Evolutionary conservation across 495 filamentous ascomycete species (phyloP), one percentile per base, ranked within the genome.

Genomic region (Hypoxylon fragiforme): DNA sequence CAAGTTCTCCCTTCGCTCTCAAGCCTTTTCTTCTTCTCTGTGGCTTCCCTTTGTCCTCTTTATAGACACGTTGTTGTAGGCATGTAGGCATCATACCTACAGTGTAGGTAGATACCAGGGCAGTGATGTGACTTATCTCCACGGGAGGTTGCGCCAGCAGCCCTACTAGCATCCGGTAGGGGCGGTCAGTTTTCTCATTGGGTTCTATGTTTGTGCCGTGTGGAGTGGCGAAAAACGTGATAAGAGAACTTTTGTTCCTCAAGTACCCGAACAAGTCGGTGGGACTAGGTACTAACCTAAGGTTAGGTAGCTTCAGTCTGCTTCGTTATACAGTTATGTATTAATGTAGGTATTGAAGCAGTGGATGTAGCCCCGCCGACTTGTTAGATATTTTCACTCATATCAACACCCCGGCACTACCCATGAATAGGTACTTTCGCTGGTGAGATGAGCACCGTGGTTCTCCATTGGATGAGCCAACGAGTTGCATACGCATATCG

Each of bases 401-500:
- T 54, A 46, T 26, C 50, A 34, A 54, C 46, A n/a, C 3, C 34
- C 34, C 20, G 24, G 39, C 45, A 34, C 39, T 50, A 44, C 50
- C 11, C 14, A 37, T n/a, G n/a, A 28, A 20, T 40, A 37, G 19
- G 19, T 32, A 2, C 5, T 30, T 26, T 30, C 21, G 45, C 30
- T 28, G 14, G 45, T 38, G 49, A 50, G 50, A 60, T 15, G 12
- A 40, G 3, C 32, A 44, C 41, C 15, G 11, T 19, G 34, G n/a
- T n/a, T 42, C 46, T 20, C 35, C 14, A 54, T 54, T 60, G 50
- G 57, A 18, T 36, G 39, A 44, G 18, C 40, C 15, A 3, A 21
- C 30, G 38, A 50, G 50, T 44, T 54, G 46, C 44, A 54, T 50
- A 50, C 36, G 46, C 57, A 47, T 54, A 40, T 46, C 41, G 16